phyloP scores from a whole-genome alignment of 164 flowering plant species.

The Macadamia integrifolia region DNA sequence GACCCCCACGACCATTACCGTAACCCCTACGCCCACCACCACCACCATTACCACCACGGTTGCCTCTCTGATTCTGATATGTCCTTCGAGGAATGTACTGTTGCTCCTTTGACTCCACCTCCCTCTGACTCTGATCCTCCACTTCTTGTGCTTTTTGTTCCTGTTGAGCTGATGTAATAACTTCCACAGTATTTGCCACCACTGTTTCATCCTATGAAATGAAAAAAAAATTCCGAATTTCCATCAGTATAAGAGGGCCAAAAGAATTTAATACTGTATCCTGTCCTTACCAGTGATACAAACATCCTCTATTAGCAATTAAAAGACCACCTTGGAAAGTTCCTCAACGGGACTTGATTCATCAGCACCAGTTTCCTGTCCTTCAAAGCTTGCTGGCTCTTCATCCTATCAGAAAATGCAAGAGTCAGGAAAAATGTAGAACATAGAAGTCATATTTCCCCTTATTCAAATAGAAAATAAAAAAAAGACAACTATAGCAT shows the following conservation, averaged over 20 bases:
- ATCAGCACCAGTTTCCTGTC: constrained; percentile 28
- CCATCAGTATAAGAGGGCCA: neutral
- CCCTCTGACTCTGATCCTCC: constrained; percentile 30
- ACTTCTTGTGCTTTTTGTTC: constrained; percentile 36
- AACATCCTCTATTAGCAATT: neutral
- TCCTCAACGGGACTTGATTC: constrained; percentile 39
- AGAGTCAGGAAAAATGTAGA: constrained; percentile 1
- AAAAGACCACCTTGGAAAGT: constrained; percentile 32
- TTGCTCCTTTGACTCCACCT: constrained; percentile 40
- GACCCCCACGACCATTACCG: constrained; percentile 66
- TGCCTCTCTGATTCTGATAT: constrained; percentile 62
- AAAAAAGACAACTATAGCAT: neutral
- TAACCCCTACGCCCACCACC: constrained; percentile 56
- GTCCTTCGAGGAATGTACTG: constrained; percentile 39
- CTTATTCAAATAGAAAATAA: neutral
- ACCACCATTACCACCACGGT: constrained; percentile 39
- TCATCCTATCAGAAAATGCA: constrained; percentile 37
- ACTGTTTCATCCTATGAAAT: constrained; percentile 41
- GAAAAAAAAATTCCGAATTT: constrained; percentile 3
- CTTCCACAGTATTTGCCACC: constrained; percentile 24
- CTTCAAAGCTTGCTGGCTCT: constrained; percentile 29
- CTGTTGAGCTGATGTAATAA: constrained; percentile 18
- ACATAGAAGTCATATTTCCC: too few species aligned
- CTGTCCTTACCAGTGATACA: neutral
- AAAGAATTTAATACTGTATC: neutral